Base-by-base conservation (phyloP, 2,329 filamentous ascomycete genomes). In the Waltergamsia citrina region DNA sequence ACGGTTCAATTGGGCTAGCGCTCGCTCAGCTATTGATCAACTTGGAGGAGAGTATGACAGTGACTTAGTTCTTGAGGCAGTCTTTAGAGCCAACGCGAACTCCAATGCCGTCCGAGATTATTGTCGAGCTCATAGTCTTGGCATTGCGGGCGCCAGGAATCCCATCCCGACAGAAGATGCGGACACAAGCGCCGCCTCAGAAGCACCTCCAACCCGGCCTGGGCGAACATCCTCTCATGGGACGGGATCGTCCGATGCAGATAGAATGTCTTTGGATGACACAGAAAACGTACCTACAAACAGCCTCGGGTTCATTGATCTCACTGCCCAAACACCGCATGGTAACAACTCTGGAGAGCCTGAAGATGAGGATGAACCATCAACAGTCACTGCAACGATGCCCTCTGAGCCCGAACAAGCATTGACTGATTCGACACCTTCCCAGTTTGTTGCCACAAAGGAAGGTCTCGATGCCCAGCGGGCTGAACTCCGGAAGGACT, bases 381-480 rank as follows among this genome's bases (percentile, higher is more conserved):
- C 12, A n/a, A n/a, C n/a, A n/a, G n/a, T n/a, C n/a, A n/a, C n/a
- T n/a, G n/a, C n/a, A n/a, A n/a, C n/a, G n/a, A n/a, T n/a, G n/a
- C n/a, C n/a, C n/a, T n/a, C n/a, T n/a, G n/a, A n/a, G n/a, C n/a
- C n/a, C n/a, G n/a, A n/a, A n/a, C n/a, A n/a, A n/a, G n/a, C n/a
- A n/a, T n/a, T n/a, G n/a, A n/a, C n/a, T n/a, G n/a, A n/a, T n/a
- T n/a, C n/a, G n/a, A n/a, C n/a, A n/a, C n/a, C n/a, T n/a, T 19
- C 39, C n/a, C 38, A 44, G 11, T 38, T 47, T 17, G 34, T 48
- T 32, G 43, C 43, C 18, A 47, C 83, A 1, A 69, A 87, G 37
- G 85, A 95, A 38, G 81, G 87, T 43, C 66, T 98, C 6, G 85
- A 94, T 41, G 72, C 74, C 22, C 74, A 85, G 53, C 78, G 92